These are phyloP conservation scores for Zymoseptoria brevis DNA, from an alignment of 2,329 filamentous ascomycete genomes.

Conservation along the genomic window DNA sequence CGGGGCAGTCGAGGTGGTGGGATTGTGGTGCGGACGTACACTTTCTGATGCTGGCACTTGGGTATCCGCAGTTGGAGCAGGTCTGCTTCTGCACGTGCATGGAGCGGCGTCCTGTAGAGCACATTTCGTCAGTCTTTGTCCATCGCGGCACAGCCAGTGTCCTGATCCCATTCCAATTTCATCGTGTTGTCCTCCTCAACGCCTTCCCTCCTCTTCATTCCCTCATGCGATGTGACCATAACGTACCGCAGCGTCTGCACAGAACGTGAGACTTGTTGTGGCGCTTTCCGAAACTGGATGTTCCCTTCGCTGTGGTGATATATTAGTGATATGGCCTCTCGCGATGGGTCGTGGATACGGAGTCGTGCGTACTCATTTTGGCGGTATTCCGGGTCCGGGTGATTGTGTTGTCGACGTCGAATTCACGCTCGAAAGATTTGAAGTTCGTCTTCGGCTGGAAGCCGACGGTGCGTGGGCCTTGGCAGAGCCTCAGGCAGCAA, in stretches of 20 bases:
- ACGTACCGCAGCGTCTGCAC: conserved; percentile 97
- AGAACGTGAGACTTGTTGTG: conserved; percentile 98
- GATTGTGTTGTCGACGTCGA: not conserved
- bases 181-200: conserved; percentile 2
- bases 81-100: conserved; percentile 99
- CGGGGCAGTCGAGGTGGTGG: conserved; percentile 2
- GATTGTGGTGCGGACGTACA: conserved; percentile 59
- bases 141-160: not conserved
- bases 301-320: conserved; percentile 55
- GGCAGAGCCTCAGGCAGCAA: not conserved
- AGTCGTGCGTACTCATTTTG: conserved; percentile 25
- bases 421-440: not conserved
- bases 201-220: conserved; percentile 1
- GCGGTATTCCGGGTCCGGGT: conserved; percentile 10
- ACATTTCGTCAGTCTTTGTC: conserved; percentile 22
- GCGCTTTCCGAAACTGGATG: conserved; percentile 67
- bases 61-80: conserved; percentile 93
- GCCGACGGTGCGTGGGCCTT: not conserved
- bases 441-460: not conserved
- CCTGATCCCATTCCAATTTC: not conserved
- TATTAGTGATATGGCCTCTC: conserved; percentile 29
- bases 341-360: conserved; percentile 22
- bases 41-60: conserved; percentile 93
- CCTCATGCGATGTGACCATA: conserved; percentile 5
- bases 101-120: conserved; percentile 70